Conservation (phyloP, 164 flowering plant genomes). For the Tetrastigma voinierianum region DNA sequence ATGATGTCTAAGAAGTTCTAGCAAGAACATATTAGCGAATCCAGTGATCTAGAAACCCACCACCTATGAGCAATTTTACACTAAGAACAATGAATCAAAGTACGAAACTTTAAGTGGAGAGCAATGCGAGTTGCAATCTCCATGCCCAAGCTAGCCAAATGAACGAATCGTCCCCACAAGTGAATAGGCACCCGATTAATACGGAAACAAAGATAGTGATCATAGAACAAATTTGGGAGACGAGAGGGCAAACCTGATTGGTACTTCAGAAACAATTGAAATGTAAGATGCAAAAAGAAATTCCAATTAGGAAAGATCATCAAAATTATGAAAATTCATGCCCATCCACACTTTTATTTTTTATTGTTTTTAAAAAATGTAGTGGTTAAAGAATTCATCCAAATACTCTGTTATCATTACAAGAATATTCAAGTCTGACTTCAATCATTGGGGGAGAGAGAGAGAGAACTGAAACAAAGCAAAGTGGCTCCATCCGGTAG, state of each 20-base stretch:
- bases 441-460: background rate
- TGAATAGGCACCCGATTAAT: conserved; percentile 58
- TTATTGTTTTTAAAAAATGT: no score
- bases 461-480: conserved; percentile 87
- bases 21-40: no score
- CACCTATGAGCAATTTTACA: background rate
- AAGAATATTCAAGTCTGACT: no score
- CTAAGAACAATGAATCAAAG: conserved; percentile 29
- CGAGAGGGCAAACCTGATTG: background rate
- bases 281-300: no score
- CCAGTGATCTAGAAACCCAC: background rate
- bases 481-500: conserved; percentile 98
- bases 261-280: no score
- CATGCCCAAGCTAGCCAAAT: conserved; percentile 98
- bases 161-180: conserved; percentile 98
- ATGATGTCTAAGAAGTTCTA: no score
- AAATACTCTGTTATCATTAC: no score
- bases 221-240: conserved; percentile 1
- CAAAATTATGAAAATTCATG: no score
- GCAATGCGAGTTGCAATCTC: conserved; percentile 54
- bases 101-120: conserved; percentile 54
- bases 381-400: no score
- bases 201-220: conserved; percentile 34
- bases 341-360: no score
- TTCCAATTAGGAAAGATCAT: no score